Evolutionary conservation across 2,329 filamentous ascomycete species (phyloP), one percentile per base, ranked within the genome.

Genomic region (Pseudohalonectria lignicola): DNA sequence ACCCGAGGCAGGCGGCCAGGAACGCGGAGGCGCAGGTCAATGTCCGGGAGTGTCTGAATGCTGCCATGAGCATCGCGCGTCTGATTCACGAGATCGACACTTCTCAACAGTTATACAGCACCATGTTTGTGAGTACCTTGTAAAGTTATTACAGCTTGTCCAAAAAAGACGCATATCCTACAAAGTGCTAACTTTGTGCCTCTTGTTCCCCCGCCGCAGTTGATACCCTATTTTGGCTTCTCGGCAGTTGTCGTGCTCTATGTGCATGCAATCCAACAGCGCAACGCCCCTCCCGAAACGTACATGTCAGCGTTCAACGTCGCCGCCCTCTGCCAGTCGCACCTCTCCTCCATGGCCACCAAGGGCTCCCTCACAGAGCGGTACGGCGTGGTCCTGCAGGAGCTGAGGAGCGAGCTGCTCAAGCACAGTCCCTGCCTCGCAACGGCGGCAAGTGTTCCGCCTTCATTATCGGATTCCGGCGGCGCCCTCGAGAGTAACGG

Each of bases 311-410:
- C 59, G 20, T 57, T 66, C 15, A 43, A 52, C 12, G 57, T 56
- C 1, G 64, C 63, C 1, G 53, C 51, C 2, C 53, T 52, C 29
- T 67, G 63, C 31, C 64, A 67, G 35, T 39, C 44, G 1, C 60
- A 65, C 34, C 55, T 67, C 5, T 49, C 57, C 0, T 49, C 47
- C 1, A 56, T 60, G 28, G 61, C 59, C 0, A 54, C 54, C 2
- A 50, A 52, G 5, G 59, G 59, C 1, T 65, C 63, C 0, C 50
- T 66, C 6, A 51, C 55, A 1, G 53, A 62, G 31, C 49, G 64
- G n/a, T 75, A 74, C 43, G 63, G 61, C 32, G 56, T 73, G 7
- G 69, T 75, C 1, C 56, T 76, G 0, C 66, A 73, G 35, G 68
- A 73, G 43, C 49, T 74, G 9, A 53, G 63, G 55, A 56, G 1